Evolutionary conservation across 108 stramenopile species (phyloP).

Genomic region (Cyclotella choctawhatcheeana): DNA sequence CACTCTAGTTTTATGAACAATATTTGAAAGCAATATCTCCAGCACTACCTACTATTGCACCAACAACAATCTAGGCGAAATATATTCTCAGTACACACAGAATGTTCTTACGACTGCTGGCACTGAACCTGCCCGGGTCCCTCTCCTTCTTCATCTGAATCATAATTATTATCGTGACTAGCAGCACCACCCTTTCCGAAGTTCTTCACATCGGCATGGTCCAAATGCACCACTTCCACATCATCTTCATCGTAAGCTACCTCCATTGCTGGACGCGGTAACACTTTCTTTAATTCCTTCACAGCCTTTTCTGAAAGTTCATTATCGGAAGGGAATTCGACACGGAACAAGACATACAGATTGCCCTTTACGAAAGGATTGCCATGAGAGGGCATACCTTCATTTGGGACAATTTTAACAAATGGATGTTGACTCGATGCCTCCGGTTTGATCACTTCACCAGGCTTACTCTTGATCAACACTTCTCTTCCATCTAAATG

Average conservation of each 20-base stretch:
- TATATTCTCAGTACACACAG: too few species aligned
- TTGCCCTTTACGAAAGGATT: slow-evolving; percentile 97
- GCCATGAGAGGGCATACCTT: slow-evolving; percentile 95
- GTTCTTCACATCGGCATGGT: slow-evolving; percentile 75
- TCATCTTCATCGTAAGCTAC: slow-evolving; percentile 76
- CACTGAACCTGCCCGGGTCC: slow-evolving; percentile 79
- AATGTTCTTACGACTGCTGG: slow-evolving; percentile 90
- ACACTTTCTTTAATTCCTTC: slow-evolving; percentile 58
- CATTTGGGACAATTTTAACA: slow-evolving; percentile 88
- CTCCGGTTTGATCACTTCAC: slow-evolving; percentile 89
- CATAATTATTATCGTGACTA: slow-evolving; percentile 61
- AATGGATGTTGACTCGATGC: slow-evolving; percentile 69
- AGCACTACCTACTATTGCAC: too few species aligned
- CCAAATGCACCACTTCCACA: slow-evolving; percentile 82
- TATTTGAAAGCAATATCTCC: too few species aligned
- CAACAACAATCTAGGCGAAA: too few species aligned
- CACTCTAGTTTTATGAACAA: too few species aligned
- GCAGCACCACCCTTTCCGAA: slow-evolving; percentile 86
- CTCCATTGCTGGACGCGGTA: slow-evolving; percentile 80
- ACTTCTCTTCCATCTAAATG: slow-evolving; percentile 93
- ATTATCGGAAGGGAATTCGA: slow-evolving; percentile 85
- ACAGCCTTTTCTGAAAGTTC: slow-evolving; percentile 61
- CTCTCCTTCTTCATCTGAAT: slow-evolving; percentile 77
- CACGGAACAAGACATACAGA: slow-evolving; percentile 92
- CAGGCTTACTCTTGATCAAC: slow-evolving; percentile 86